Evolutionary conservation across 2,329 filamentous ascomycete species (phyloP).

Genomic region (Diaporthe destruens): DNA sequence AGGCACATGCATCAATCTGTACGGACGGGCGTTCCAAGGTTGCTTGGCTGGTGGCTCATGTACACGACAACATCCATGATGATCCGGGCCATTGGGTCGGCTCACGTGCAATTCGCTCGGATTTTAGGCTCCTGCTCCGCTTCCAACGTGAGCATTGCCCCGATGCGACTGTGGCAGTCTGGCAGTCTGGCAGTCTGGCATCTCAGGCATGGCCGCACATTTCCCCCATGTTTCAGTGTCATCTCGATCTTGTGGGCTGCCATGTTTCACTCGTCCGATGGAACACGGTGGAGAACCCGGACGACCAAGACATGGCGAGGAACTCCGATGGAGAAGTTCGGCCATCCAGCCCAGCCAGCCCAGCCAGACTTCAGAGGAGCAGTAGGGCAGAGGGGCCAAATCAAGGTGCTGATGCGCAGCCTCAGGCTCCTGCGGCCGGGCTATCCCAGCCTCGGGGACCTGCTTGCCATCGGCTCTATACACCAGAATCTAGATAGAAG

Average conservation of each 20-base stretch:
- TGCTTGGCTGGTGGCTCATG: background rate
- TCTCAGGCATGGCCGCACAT: background rate
- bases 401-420: background rate
- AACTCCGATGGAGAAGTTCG: conserved; percentile 29
- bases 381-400: background rate
- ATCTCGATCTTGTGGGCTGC: conserved; percentile 9
- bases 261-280: conserved; percentile 27
- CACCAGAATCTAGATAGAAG: no score
- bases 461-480: conserved; percentile 1
- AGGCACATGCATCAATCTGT: background rate
- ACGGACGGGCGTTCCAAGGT: no score
- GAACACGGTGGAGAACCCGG: background rate
- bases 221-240: conserved; percentile 20
- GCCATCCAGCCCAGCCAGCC: background rate
- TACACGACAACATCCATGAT: no score
- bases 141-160: background rate
- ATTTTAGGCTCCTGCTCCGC: background rate
- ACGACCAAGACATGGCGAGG: background rate
- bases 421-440: background rate
- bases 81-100: background rate
- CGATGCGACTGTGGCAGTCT: background rate
- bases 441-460: conserved; percentile 18
- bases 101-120: background rate
- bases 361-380: background rate
- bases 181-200: background rate